phyloP scores from a whole-genome alignment of 495 filamentous ascomycete genomes.

The Oidiodendron maius region DNA sequence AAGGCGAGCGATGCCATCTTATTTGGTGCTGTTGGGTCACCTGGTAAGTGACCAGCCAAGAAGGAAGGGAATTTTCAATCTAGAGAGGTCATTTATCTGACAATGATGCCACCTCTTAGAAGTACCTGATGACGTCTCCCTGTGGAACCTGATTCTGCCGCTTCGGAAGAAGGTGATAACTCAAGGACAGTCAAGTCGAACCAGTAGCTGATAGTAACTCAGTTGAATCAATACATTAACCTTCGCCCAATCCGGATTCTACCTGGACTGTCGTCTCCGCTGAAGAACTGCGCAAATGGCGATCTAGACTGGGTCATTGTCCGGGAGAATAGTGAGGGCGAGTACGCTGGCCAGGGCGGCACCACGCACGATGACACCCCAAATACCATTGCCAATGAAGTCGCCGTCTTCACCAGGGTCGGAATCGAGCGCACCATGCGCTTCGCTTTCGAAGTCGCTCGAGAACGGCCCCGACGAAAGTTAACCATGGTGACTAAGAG shows the following conservation, averaged over 20 bases:
- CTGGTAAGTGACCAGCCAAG: background rate
- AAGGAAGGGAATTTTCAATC: background rate
- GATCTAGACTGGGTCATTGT: constrained; percentile 48
- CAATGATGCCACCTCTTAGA: constrained; percentile 24
- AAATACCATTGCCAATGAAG: constrained; percentile 47
- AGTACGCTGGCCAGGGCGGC: constrained; percentile 17
- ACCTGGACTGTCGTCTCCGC: constrained; percentile 30
- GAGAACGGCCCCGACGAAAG: constrained; percentile 38
- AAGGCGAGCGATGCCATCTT: background rate
- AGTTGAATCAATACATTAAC: constrained; percentile 46
- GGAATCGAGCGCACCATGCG: constrained; percentile 48
- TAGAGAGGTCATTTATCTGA: background rate
- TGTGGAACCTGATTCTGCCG: constrained; percentile 44
- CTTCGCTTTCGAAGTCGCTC: constrained; percentile 46
- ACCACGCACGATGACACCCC: constrained; percentile 41
- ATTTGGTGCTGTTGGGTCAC: background rate
- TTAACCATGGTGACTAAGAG: constrained; percentile 51
- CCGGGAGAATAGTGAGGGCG: constrained; percentile 43
- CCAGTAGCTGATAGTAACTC: constrained; percentile 23
- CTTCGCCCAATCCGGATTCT: constrained; percentile 42
- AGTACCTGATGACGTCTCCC: constrained; percentile 49
- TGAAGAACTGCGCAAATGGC: constrained; percentile 27
- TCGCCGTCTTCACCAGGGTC: constrained; percentile 43
- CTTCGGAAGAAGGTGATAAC: constrained; percentile 27
- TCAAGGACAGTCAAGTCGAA: background rate